These are phyloP conservation scores for Neurospora sp. DNA, from an alignment of 495 filamentous ascomycete species.

Conservation along the genomic window DNA sequence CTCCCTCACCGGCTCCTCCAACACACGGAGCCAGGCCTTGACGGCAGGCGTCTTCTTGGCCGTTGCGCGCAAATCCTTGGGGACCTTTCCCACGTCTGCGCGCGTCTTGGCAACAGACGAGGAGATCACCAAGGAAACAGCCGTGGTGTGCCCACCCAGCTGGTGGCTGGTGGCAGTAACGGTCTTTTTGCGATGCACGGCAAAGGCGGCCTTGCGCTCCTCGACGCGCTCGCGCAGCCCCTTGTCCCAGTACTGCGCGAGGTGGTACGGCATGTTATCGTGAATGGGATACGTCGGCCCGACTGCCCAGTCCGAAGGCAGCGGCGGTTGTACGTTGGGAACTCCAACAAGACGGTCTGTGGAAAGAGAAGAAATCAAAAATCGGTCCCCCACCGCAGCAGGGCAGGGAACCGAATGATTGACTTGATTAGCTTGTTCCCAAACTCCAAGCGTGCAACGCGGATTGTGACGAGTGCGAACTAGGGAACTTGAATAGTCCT, in stretches of 20 bases:
- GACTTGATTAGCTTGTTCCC: not conserved
- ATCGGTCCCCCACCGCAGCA: not conserved
- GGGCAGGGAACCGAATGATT: not conserved
- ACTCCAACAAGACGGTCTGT: slow-evolving; percentile 79
- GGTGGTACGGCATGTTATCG: slow-evolving; percentile 69
- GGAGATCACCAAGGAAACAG: not conserved
- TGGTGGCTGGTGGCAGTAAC: slow-evolving; percentile 25
- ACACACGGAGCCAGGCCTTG: slow-evolving; percentile 34
- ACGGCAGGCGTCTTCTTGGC: slow-evolving; percentile 39
- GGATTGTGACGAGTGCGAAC: not conserved
- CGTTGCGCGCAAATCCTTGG: slow-evolving; percentile 45
- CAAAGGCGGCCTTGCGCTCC: slow-evolving; percentile 21
- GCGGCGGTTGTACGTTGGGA: slow-evolving; percentile 74
- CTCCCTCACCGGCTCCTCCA: slow-evolving; percentile 38
- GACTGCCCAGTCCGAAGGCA: slow-evolving; percentile 69
- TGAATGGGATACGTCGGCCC: slow-evolving; percentile 68
- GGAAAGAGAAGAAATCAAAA: not conserved
- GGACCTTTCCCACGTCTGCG: slow-evolving; percentile 38
- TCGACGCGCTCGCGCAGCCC: slow-evolving; percentile 45
- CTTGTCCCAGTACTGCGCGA: slow-evolving; percentile 78
- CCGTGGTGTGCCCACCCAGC: not conserved
- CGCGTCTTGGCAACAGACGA: not conserved
- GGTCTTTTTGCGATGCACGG: slow-evolving; percentile 17
- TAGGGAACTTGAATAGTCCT: not conserved
- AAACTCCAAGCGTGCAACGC: not conserved